phyloP scores from a whole-genome alignment of 495 filamentous ascomycete genomes.

The Rostrohypoxylon terebratum region DNA sequence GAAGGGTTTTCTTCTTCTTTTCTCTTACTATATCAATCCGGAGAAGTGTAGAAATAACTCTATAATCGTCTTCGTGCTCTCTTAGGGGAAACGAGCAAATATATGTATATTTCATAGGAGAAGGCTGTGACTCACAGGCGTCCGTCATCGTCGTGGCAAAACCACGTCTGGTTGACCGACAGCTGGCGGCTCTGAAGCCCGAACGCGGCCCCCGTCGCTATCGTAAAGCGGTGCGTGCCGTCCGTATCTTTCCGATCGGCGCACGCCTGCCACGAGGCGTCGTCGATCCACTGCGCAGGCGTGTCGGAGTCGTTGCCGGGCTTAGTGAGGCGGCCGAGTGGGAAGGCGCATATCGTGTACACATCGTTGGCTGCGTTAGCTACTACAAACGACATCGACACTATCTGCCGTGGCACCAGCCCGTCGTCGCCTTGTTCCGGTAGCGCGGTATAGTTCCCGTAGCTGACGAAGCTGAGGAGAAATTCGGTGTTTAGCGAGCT shows the following conservation, averaged over 20 bases:
- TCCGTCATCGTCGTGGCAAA: slow-evolving; percentile 41
- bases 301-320: not conserved
- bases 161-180: slow-evolving; percentile 44
- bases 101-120: not conserved
- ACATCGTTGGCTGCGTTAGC: slow-evolving; percentile 34
- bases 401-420: slow-evolving; percentile 26
- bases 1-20: not conserved
- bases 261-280: slow-evolving; percentile 40
- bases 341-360: slow-evolving; percentile 41
- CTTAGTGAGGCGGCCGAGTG: slow-evolving; percentile 28
- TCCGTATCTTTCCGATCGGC: slow-evolving; percentile 43
- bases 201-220: slow-evolving; percentile 42
- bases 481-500: slow-evolving; percentile 18
- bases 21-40: not conserved
- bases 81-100: not conserved
- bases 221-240: slow-evolving; percentile 41
- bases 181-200: slow-evolving; percentile 7
- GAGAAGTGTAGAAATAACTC: not conserved
- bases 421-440: slow-evolving; percentile 34
- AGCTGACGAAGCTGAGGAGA: slow-evolving; percentile 39
- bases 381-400: slow-evolving; percentile 41
- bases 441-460: slow-evolving; percentile 42
- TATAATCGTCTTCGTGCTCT: not conserved
- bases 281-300: slow-evolving; percentile 27
- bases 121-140: slow-evolving; percentile 30